phyloP scores from a whole-genome alignment of 2,329 filamentous ascomycete species.

The Domatiomyces globalis region DNA sequence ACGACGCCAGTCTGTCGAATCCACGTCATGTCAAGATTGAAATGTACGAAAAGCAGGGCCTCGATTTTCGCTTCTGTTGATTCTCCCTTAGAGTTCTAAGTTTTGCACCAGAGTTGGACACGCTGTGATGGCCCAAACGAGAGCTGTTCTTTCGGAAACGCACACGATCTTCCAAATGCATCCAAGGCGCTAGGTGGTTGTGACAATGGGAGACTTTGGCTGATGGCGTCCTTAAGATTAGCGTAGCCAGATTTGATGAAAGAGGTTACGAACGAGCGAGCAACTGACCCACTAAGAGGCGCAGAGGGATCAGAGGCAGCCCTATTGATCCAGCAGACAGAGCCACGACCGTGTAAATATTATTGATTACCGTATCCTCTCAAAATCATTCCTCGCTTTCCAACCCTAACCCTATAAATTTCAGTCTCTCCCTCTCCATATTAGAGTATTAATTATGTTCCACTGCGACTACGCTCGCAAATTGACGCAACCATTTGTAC shows the following conservation, averaged over 20 bases:
- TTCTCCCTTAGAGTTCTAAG: not conserved
- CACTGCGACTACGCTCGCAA: not conserved
- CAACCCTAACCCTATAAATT: not conserved
- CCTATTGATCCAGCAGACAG: not conserved
- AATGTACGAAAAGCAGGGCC: not conserved
- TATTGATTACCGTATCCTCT: not conserved
- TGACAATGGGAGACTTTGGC: not conserved
- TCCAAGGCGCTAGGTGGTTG: not conserved
- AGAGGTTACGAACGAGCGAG: not conserved
- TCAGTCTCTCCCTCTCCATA: no score
- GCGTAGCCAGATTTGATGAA: not conserved
- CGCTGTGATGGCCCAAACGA: not conserved
- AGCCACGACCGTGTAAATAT: not conserved
- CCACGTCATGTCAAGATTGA: not conserved
- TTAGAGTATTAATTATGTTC: not conserved
- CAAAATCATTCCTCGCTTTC: not conserved
- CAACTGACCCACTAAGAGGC: not conserved
- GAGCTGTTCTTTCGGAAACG: not conserved
- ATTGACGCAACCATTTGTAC: not conserved
- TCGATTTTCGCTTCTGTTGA: not conserved
- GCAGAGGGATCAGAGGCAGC: not conserved
- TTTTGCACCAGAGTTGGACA: not conserved
- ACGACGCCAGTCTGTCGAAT: not conserved
- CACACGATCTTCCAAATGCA: not conserved
- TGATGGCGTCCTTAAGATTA: not conserved